These are phyloP conservation scores for Geosmithia morbida DNA, from an alignment of 2,329 filamentous ascomycete genomes.

Conservation along the genomic window DNA sequence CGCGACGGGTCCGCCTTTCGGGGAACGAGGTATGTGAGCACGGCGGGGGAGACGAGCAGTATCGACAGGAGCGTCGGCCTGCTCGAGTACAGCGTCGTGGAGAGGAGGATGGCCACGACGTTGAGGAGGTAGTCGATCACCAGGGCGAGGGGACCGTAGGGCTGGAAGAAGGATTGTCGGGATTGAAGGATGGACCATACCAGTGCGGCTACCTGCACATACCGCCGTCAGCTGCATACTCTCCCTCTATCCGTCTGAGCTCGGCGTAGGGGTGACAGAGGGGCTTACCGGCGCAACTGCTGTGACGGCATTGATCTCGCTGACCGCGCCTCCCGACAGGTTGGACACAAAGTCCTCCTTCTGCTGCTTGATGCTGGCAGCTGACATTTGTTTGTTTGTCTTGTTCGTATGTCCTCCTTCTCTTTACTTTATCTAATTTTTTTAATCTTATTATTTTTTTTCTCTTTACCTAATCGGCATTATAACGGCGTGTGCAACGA, in stretches of 20 bases:
- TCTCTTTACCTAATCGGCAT: neutral
- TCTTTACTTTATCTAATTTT: neutral
- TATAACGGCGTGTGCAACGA: too few relatives aligned
- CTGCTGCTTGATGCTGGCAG: conserved; percentile 56
- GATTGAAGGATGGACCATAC: conserved; percentile 85
- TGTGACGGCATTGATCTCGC: conserved; percentile 78
- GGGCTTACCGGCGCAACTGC: conserved; percentile 63
- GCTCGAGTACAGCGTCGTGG: conserved; percentile 71
- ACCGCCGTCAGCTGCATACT: neutral
- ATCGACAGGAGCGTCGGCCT: conserved; percentile 59
- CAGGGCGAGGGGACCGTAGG: conserved; percentile 53
- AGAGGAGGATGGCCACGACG: conserved; percentile 66
- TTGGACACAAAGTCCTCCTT: conserved; percentile 96
- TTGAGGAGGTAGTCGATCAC: conserved; percentile 80
- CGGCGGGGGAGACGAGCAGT: conserved; percentile 58
- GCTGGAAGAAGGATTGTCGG: conserved; percentile 69
- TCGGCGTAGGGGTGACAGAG: neutral
- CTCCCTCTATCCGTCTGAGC: too few relatives aligned
- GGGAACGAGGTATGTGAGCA: conserved; percentile 43
- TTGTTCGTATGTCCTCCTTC: neutral
- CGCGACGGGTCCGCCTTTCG: conserved; percentile 11
- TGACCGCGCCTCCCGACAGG: conserved; percentile 66
- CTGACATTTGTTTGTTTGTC: conserved; percentile 15
- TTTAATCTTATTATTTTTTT: neutral
- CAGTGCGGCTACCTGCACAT: conserved; percentile 55